Evolutionary conservation across 352 stramenopile species (phyloP).

Genomic region (Phytophthora pistaciae): DNA sequence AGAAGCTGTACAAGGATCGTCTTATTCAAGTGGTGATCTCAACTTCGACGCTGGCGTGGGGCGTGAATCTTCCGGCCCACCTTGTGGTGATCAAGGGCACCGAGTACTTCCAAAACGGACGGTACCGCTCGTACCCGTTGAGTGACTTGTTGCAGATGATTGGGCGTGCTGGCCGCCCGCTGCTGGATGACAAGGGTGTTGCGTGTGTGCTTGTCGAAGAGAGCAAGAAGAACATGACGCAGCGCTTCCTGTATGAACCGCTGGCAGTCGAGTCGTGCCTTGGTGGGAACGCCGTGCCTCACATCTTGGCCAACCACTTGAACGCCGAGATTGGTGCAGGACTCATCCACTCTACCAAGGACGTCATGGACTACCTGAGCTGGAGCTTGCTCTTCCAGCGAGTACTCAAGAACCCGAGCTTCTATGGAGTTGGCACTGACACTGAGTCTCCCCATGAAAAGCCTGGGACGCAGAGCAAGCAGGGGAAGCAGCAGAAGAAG

Average conservation of each 20-base stretch:
- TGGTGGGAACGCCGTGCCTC: conserved; percentile 70
- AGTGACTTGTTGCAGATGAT: conserved; percentile 99
- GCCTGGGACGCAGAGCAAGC: conserved; percentile 30
- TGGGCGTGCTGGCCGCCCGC: conserved; percentile 95
- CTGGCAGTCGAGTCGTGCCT: conserved; percentile 98
- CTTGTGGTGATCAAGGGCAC: conserved; percentile 99
- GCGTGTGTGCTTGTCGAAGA: conserved; percentile 98
- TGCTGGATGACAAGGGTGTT: conserved; percentile 96
- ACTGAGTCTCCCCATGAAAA: conserved; percentile 5
- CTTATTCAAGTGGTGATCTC: conserved; percentile 97
- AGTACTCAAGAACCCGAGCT: conserved; percentile 96
- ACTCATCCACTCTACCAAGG: conserved; percentile 84
- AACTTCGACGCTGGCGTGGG: conserved; percentile 95
- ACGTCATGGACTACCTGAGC: conserved; percentile 96
- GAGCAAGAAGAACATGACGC: conserved; percentile 99
- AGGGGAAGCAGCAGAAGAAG: conserved; percentile 27
- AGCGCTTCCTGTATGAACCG: conserved; percentile 98
- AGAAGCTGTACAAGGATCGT: conserved; percentile 96
- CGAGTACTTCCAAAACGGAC: conserved; percentile 95
- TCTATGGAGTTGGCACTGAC: conserved; percentile 88
- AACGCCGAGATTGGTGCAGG: conserved; percentile 97
- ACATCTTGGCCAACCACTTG: conserved; percentile 89
- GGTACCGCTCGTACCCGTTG: conserved; percentile 98
- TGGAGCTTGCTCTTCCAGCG: conserved; percentile 98
- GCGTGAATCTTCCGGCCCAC: conserved; percentile 97